phyloP scores from a whole-genome alignment of 495 filamentous ascomycete genomes.

The Platismatia glauca region DNA sequence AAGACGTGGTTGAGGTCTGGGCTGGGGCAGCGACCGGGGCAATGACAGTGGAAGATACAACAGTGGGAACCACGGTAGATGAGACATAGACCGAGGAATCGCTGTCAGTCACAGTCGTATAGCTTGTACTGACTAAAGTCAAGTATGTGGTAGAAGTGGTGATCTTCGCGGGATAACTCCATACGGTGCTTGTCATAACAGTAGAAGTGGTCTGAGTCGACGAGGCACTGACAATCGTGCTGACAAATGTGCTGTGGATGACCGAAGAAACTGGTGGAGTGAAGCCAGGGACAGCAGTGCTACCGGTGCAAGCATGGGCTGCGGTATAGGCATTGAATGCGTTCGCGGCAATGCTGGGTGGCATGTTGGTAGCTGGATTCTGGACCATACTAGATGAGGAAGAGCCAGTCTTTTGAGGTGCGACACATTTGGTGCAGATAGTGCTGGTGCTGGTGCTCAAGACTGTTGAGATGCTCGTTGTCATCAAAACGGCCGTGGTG shows the following conservation, averaged over 20 bases:
- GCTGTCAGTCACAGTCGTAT: background rate
- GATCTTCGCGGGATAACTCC: constrained; percentile 71
- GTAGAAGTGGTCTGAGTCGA: constrained; percentile 21
- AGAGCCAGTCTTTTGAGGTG: constrained; percentile 1
- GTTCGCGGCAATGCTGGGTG: constrained; percentile 83
- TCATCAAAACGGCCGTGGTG: background rate
- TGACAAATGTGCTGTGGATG: constrained; percentile 87
- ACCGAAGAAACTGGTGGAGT: constrained; percentile 75
- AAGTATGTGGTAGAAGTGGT: background rate
- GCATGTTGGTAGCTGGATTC: constrained; percentile 42
- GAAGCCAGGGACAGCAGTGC: constrained; percentile 72
- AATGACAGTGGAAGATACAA: background rate
- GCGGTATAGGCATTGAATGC: constrained; percentile 73
- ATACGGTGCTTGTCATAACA: constrained; percentile 49
- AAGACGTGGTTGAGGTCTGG: background rate
- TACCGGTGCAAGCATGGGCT: constrained; percentile 65
- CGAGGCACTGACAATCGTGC: constrained; percentile 52
- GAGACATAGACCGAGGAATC: background rate
- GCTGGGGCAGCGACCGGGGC: background rate
- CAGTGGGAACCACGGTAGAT: background rate
- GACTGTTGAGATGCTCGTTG: constrained; percentile 17
- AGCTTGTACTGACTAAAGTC: constrained; percentile 45
- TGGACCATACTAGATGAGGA: background rate
- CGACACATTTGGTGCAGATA: constrained; percentile 17
- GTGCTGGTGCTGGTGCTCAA: constrained; percentile 15